Conservation (phyloP, 75 land plant genomes). For the Cryptomeria japonica region DNA sequence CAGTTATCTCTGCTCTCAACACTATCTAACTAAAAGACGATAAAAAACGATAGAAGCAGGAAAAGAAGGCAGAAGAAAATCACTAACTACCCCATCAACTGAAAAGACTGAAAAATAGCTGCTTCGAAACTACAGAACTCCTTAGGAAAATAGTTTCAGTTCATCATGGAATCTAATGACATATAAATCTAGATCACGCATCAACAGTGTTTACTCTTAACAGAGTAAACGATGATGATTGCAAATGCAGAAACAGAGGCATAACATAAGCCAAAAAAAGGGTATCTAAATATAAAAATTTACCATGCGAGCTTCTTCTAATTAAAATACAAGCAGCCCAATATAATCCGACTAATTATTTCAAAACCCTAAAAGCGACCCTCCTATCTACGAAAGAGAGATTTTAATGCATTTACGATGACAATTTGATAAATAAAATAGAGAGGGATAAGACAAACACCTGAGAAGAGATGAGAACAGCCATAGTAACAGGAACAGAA, state of each 20-base stretch:
- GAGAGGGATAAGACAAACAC: conserved; percentile 15
- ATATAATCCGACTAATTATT: background rate
- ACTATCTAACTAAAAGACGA: too few species aligned
- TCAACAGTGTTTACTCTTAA: background rate
- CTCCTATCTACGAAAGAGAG: background rate
- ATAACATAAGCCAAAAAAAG: too few species aligned
- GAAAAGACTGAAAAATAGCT: background rate
- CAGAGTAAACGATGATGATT: background rate
- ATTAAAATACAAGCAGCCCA: background rate
- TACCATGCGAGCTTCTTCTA: background rate
- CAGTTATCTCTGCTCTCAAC: background rate
- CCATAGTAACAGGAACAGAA: conserved; percentile 46
- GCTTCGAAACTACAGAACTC: background rate
- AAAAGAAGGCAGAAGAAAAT: background rate
- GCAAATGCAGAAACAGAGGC: background rate
- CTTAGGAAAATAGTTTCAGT: background rate
- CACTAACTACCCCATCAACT: background rate
- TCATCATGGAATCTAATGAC: background rate
- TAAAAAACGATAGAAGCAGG: background rate
- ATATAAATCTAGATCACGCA: background rate
- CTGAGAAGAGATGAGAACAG: conserved; percentile 67
- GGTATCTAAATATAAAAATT: background rate
- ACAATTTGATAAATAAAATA: background rate
- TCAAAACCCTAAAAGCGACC: background rate
- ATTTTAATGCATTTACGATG: background rate